A percentile compares a stretch with the other conserved stretches of the same genome.
Evolutionary conservation across 495 filamentous ascomycete genomes (phyloP).

Genomic region (Tuber borchii): DNA sequence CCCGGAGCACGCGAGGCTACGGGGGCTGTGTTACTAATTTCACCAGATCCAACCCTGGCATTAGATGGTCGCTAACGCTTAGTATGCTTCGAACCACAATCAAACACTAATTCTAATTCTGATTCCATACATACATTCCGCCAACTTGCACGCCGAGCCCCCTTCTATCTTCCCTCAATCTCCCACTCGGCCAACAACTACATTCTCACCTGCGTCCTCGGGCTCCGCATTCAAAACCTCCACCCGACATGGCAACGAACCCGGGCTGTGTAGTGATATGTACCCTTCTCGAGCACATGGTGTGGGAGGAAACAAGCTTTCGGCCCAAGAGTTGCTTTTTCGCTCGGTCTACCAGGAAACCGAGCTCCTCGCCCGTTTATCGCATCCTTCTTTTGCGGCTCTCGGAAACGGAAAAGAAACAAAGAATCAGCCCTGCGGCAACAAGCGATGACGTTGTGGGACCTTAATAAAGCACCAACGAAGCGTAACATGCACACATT

Average conservation of each 20-base stretch:
- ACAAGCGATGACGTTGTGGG: slow-evolving; percentile 3
- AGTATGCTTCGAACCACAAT: neutral
- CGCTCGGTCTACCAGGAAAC: neutral
- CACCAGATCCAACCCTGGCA: neutral
- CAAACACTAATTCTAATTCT: neutral
- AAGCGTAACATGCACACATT: neutral
- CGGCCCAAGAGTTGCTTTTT: neutral
- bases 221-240: neutral
- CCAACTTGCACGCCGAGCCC: neutral
- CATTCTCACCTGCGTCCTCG: neutral
- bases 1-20: neutral
- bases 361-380: neutral
- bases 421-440: neutral
- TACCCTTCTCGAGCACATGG: neutral
- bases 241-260: neutral
- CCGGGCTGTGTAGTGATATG: neutral
- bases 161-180: neutral
- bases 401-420: neutral
- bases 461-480: neutral
- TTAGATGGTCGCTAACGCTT: neutral
- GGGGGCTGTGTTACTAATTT: neutral
- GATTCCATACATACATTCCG: neutral
- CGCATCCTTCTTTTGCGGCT: neutral
- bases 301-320: neutral
- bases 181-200: neutral